These are phyloP conservation scores for Tuber calosporum DNA, from an alignment of 495 filamentous ascomycete genomes.

Conservation along the genomic window DNA sequence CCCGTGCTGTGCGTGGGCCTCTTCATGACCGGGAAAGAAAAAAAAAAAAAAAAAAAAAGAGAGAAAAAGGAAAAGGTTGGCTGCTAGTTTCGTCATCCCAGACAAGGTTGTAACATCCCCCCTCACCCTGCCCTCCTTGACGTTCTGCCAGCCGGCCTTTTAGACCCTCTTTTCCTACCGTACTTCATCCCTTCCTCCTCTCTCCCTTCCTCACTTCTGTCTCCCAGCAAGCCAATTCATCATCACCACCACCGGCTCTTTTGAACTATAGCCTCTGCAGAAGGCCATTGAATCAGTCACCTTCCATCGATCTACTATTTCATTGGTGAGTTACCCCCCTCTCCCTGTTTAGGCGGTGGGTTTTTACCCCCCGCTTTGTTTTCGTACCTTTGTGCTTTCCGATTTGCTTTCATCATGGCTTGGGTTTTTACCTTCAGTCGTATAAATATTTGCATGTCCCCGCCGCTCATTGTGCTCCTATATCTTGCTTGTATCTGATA, in stretches of 20 bases:
- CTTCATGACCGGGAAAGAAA: neutral
- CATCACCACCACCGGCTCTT: constrained; percentile 15
- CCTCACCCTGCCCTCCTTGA: constrained; percentile 19
- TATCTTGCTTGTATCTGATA: neutral
- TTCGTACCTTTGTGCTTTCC: constrained; percentile 27
- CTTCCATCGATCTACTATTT: constrained; percentile 18
- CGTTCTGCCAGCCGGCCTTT: constrained; percentile 26
- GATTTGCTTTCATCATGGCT: constrained; percentile 16
- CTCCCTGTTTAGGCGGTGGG: constrained; percentile 30
- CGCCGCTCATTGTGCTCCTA: neutral
- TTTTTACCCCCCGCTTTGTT: constrained; percentile 31
- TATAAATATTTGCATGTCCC: constrained; percentile 1
- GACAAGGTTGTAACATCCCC: constrained; percentile 29
- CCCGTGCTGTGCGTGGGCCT: constrained; percentile 1
- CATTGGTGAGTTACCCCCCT: constrained; percentile 29
- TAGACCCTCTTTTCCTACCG: constrained; percentile 19
- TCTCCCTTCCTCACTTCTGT: constrained; percentile 13
- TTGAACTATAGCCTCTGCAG: constrained; percentile 5
- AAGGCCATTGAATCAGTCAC: constrained; percentile 6
- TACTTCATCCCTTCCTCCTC: constrained; percentile 23
- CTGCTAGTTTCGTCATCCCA: constrained; percentile 36
- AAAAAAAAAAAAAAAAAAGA: neutral
- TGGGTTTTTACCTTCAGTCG: neutral
- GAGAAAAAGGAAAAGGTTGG: constrained; percentile 24
- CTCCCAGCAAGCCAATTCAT: constrained; percentile 19